Evolutionary conservation across 148 eudicot species (phyloP), one percentile per base, ranked within the genome.

Genomic region (Drosera capensis): DNA sequence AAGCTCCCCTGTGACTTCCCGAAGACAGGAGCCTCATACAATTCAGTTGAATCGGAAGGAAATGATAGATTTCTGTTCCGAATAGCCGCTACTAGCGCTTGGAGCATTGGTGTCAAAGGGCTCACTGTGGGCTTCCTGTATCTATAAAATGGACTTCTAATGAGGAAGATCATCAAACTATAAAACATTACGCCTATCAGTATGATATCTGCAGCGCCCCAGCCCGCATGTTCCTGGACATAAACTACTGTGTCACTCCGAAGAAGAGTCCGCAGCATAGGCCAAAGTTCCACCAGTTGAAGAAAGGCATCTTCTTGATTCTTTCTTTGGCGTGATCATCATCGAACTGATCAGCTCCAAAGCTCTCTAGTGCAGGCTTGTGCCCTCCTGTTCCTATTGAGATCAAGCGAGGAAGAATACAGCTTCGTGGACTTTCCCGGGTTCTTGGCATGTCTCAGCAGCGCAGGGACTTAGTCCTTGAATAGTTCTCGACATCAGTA

Each of bases 261-360:
- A 67, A 38, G 20, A 72, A 52, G 21, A 63, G 56, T 20, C 72
- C 72, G 40, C 53, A 40, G 18, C 66, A 66, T 17, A 71, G 53
- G 21, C 49, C 46, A 48, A 56, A 34, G 45, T 48, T 72, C 72
- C 77, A 67, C 72, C 69, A 67, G n/a, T 67, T 71, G 66, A 67
- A 74, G 41, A 50, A 74, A 0, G 75, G 66, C 66, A 49, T 51
- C 50, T 62, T 69, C 35, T 62, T 29, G 15, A 1, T 48, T 23
- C 67, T 46, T 23, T 80, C 90, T 20, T 11, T 24, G 0, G 41
- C 21, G 47, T 77, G 39, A 40, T 66, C 49, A 9, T 80, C 78
- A 15, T 76, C 83, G 25, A 76, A 80, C 15, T 76, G 90, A 54
- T 80, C 77, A 0, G 83, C 90, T 19, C 90, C 90, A 14, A 80